Conservation (phyloP, 257 asterid species). For the Solanum medicagineum region DNA sequence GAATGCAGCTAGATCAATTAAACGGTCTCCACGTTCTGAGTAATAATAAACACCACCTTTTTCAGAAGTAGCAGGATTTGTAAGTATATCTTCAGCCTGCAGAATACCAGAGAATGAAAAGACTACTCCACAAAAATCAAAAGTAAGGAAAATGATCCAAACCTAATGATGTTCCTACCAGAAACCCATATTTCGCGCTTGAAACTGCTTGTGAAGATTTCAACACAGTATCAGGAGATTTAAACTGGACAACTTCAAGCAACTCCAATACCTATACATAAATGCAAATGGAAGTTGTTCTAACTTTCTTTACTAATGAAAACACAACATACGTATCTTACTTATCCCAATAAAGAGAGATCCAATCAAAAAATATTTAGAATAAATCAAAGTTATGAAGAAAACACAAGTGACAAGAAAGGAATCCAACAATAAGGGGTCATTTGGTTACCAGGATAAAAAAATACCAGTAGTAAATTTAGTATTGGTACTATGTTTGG, state of each 20-base stretch:
- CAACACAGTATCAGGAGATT: constrained; percentile 55
- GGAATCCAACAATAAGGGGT: background rate
- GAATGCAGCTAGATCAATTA: constrained; percentile 66
- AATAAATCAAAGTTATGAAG: background rate
- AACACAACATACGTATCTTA: background rate
- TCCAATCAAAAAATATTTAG: background rate
- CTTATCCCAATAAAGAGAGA: background rate
- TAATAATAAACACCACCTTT: constrained; percentile 62
- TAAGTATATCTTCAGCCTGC: constrained; percentile 85
- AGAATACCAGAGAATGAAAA: background rate
- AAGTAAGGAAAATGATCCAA: background rate
- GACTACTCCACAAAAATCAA: background rate
- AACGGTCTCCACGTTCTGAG: constrained; percentile 95
- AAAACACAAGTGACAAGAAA: background rate
- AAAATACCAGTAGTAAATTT: background rate
- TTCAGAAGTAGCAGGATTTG: constrained; percentile 40
- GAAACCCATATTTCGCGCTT: constrained; percentile 45
- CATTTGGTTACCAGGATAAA: background rate
- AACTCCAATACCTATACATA: constrained; percentile 56
- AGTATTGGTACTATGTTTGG: background rate
- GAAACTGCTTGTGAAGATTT: constrained; percentile 67
- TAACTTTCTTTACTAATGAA: background rate
- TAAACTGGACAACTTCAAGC: constrained; percentile 80
- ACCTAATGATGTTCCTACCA: constrained; percentile 40
- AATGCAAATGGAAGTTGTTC: background rate